Percentiles rank a stretch among this genome's conserved stretches.
These are phyloP conservation scores for Fonsecaea nubica DNA, from an alignment of 2,329 filamentous ascomycete species.

Conservation along the genomic window DNA sequence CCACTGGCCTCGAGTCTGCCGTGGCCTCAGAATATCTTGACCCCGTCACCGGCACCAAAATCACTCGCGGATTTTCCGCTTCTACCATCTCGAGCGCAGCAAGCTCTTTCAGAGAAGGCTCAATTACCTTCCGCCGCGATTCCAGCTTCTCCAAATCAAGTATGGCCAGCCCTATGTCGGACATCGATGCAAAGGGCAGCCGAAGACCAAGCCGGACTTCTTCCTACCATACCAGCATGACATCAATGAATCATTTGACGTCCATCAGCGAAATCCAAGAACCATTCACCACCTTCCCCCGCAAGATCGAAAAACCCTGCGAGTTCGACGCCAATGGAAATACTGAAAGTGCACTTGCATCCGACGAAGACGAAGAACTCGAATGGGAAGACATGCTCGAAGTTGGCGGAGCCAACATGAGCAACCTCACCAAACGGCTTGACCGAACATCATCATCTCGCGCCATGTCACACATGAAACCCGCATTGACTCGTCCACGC, in stretches of 20 bases:
- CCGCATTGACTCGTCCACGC: constrained; percentile 19
- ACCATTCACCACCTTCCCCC: neutral
- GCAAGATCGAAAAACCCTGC: constrained; percentile 31
- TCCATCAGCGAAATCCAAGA: constrained; percentile 32
- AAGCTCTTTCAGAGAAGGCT: constrained; percentile 34
- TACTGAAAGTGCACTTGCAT: constrained; percentile 33
- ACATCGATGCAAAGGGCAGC: constrained; percentile 17
- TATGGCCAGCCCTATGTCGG: constrained; percentile 19
- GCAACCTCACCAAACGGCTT: constrained; percentile 26
- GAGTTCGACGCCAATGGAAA: constrained; percentile 25
- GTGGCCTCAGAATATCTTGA: constrained; percentile 24
- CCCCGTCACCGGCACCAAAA: constrained; percentile 37
- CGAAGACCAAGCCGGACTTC: constrained; percentile 22
- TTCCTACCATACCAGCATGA: constrained; percentile 23
- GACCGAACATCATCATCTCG: constrained; percentile 13
- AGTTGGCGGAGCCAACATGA: constrained; percentile 13
- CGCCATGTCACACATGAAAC: constrained; percentile 8
- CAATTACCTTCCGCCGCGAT: constrained; percentile 16
- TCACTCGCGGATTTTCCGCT: constrained; percentile 34
- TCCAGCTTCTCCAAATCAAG: constrained; percentile 30
- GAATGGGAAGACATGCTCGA: constrained; percentile 33
- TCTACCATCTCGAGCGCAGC: constrained; percentile 32
- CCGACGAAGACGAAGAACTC: constrained; percentile 34
- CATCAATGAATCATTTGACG: constrained; percentile 27
- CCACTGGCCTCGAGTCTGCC: constrained; percentile 8